These are phyloP conservation scores for Pharnaceum exiguum DNA, from an alignment of 148 eudicot genomes.

Conservation along the genomic window DNA sequence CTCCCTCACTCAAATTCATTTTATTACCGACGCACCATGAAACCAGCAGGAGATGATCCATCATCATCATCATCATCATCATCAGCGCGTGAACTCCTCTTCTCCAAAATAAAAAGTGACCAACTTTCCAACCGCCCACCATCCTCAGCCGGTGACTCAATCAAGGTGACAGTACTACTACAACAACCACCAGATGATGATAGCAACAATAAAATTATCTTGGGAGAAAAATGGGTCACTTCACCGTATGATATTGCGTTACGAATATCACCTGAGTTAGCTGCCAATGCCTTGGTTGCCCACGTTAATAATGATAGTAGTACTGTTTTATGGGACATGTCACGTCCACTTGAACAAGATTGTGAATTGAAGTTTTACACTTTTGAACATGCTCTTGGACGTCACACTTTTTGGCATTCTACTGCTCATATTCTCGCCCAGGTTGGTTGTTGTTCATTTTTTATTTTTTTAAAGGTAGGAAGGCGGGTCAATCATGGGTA, in stretches of 20 bases:
- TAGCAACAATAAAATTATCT: too few species aligned
- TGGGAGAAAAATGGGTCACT: slow-evolving; percentile 69
- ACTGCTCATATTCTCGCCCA: slow-evolving; percentile 98
- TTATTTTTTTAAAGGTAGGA: background rate
- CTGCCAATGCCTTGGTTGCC: slow-evolving; percentile 69
- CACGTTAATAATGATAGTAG: slow-evolving; percentile 62
- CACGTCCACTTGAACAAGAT: slow-evolving; percentile 78
- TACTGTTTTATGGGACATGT: slow-evolving; percentile 93
- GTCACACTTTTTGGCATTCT: slow-evolving; percentile 98
- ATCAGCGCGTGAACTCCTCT: too few species aligned
- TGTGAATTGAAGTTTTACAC: slow-evolving; percentile 65
- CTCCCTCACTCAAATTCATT: too few species aligned
- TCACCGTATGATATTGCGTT: slow-evolving; percentile 73
- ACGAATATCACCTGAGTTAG: slow-evolving; percentile 82
- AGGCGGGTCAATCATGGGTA: too few species aligned
- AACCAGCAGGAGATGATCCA: too few species aligned
- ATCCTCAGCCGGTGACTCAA: too few species aligned
- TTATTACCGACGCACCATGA: too few species aligned
- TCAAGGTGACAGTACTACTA: too few species aligned
- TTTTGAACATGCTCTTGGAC: slow-evolving; percentile 79
- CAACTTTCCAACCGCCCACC: too few species aligned
- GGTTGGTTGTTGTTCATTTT: slow-evolving; percentile 25
- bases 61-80: too few species aligned
- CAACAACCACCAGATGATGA: too few species aligned
- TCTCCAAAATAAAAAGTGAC: too few species aligned